Evolutionary conservation across 2,329 filamentous ascomycete genomes (phyloP).

Genomic region (Stemphylium lycopersici): DNA sequence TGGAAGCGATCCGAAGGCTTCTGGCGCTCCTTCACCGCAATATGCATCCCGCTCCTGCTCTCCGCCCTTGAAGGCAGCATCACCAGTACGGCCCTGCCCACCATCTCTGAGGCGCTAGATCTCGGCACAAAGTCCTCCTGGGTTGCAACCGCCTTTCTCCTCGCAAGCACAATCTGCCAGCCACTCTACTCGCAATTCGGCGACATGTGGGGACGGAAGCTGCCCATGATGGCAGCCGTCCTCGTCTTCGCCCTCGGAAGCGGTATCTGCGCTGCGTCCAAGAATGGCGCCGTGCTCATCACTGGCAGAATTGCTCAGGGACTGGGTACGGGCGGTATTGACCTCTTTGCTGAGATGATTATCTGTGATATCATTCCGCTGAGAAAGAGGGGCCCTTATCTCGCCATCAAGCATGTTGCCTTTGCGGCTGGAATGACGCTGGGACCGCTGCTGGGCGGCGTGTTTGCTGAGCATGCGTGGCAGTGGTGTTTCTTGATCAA

Average conservation of each 20-base stretch:
- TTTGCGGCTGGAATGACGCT: constrained; percentile 36
- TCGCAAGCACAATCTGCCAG: constrained; percentile 52
- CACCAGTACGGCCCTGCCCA: constrained; percentile 51
- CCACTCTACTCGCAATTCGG: constrained; percentile 59
- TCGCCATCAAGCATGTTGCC: constrained; percentile 34
- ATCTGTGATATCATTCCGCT: constrained; percentile 60
- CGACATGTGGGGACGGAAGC: constrained; percentile 61
- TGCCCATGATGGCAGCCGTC: constrained; percentile 46
- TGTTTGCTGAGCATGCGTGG: constrained; percentile 49
- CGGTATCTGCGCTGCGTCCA: constrained; percentile 58
- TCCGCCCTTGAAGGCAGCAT: constrained; percentile 46
- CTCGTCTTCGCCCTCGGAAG: constrained; percentile 60
- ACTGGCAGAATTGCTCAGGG: constrained; percentile 64
- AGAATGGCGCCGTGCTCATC: constrained; percentile 56
- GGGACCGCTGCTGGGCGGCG: constrained; percentile 41
- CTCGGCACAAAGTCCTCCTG: constrained; percentile 34
- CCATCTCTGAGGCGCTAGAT: constrained; percentile 41
- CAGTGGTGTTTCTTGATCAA: constrained; percentile 55
- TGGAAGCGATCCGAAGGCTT: constrained; percentile 33
- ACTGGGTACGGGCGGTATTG: constrained; percentile 55
- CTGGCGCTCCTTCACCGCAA: constrained; percentile 38
- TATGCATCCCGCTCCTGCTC: constrained; percentile 35
- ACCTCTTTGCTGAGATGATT: constrained; percentile 56
- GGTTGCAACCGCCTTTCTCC: constrained; percentile 37
- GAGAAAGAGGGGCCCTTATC: constrained; percentile 52